Conservation (phyloP, 176 grass and related monocot genomes). For the Juncus inflexus region DNA sequence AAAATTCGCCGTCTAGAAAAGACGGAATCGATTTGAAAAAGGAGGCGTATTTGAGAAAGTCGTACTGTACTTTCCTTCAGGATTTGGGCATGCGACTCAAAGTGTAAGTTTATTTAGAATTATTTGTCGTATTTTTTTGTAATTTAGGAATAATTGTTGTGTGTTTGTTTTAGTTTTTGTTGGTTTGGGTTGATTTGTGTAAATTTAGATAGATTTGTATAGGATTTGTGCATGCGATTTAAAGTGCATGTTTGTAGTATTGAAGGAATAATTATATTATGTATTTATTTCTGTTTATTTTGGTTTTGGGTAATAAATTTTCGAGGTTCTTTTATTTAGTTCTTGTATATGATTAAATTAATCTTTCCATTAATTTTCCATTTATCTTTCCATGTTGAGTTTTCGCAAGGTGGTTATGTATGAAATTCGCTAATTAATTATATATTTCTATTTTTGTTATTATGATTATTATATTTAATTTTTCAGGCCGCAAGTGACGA, state of each 20-base stretch:
- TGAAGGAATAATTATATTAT: background rate
- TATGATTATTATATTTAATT: slow-evolving; percentile 27
- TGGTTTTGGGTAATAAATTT: too few species aligned
- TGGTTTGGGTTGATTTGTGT: too few species aligned
- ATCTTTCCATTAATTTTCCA: too few species aligned
- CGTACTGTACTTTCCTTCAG: slow-evolving; percentile 90
- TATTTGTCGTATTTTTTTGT: background rate
- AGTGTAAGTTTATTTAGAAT: slow-evolving; percentile 67
- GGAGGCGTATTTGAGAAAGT: slow-evolving; percentile 78
- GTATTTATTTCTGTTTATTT: too few species aligned
- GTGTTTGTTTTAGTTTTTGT: too few species aligned
- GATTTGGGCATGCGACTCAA: slow-evolving; percentile 95
- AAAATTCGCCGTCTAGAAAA: slow-evolving; percentile 64
- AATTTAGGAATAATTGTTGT: too few species aligned
- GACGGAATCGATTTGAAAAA: slow-evolving; percentile 87
- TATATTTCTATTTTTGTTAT: background rate
- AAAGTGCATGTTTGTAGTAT: background rate
- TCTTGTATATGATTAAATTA: too few species aligned
- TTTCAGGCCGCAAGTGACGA: slow-evolving; percentile 80
- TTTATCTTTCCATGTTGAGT: too few species aligned
- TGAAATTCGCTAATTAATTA: too few species aligned
- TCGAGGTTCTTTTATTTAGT: too few species aligned
- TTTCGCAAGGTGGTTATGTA: too few species aligned
- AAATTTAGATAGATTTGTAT: background rate
- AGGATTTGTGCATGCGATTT: background rate